These are phyloP conservation scores for Vicia villosa DNA, from an alignment of 306 rosid genomes.

Conservation along the genomic window DNA sequence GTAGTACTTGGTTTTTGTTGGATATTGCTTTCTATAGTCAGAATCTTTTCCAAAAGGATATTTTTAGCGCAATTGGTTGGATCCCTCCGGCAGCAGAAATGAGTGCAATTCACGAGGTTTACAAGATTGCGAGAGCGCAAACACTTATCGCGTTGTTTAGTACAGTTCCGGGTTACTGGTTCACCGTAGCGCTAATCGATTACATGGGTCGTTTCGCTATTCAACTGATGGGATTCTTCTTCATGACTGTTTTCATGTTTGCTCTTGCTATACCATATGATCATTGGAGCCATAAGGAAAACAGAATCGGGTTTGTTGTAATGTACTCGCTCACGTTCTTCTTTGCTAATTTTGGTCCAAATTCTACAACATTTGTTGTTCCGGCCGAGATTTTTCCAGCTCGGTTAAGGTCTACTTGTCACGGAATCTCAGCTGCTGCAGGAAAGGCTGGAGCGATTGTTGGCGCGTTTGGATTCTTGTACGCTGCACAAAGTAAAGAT, in stretches of 20 bases:
- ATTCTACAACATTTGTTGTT: conserved; percentile 76
- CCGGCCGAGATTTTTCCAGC: conserved; percentile 90
- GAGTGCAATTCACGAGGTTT: conserved; percentile 74
- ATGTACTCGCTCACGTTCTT: conserved; percentile 75
- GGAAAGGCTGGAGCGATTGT: conserved; percentile 93
- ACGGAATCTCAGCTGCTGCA: conserved; percentile 78
- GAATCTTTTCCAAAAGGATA: conserved; percentile 92
- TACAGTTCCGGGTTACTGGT: conserved; percentile 89
- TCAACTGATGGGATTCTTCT: conserved; percentile 78
- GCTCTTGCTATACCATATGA: conserved; percentile 77
- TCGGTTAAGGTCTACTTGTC: conserved; percentile 78
- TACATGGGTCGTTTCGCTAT: conserved; percentile 65
- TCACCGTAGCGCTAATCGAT: conserved; percentile 67
- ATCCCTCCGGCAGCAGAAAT: conserved; percentile 55
- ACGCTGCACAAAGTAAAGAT: conserved; percentile 62
- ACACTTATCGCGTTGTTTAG: conserved; percentile 72
- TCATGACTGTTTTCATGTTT: conserved; percentile 92
- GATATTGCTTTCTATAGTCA: too few relatives aligned
- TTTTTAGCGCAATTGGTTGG: conserved; percentile 70
- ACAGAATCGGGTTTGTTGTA: conserved; percentile 57
- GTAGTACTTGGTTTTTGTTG: too few relatives aligned
- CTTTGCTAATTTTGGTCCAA: conserved; percentile 86
- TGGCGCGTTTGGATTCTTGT: conserved; percentile 82
- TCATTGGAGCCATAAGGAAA: conserved; percentile 54
- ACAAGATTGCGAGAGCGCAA: conserved; percentile 66